These are phyloP conservation scores for Thraustochytrium striatum DNA, from an alignment of 352 stramenopile genomes.

Conservation along the genomic window DNA sequence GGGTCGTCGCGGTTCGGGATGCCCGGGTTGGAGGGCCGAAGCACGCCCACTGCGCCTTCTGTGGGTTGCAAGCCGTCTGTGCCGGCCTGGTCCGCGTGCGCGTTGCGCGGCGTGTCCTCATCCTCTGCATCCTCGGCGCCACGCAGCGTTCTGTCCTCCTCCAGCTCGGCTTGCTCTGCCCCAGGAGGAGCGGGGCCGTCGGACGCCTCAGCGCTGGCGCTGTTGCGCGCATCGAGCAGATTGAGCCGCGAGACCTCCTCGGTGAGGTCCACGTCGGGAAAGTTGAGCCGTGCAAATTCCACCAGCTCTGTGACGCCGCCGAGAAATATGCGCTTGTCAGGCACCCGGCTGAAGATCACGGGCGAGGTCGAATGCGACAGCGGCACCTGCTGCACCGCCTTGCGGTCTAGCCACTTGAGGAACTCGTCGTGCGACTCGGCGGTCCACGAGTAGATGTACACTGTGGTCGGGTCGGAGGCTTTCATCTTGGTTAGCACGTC, in stretches of 20 bases:
- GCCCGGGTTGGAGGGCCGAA: background rate
- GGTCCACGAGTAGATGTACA: slow-evolving; percentile 32
- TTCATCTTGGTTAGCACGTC: background rate
- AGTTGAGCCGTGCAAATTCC: background rate
- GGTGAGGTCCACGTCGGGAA: background rate
- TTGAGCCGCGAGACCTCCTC: background rate
- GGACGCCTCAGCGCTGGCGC: too few species aligned
- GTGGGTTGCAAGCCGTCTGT: background rate
- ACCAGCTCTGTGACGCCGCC: slow-evolving; percentile 11
- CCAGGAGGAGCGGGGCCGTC: too few species aligned
- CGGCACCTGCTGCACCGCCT: slow-evolving; percentile 14
- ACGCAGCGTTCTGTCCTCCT: background rate
- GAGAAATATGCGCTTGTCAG: slow-evolving; percentile 19
- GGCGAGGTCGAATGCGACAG: slow-evolving; percentile 20
- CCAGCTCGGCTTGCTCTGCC: too few species aligned
- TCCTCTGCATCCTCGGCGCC: slow-evolving; percentile 18
- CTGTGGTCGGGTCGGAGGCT: background rate
- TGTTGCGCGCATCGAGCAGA: background rate
- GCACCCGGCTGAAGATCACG: slow-evolving; percentile 20
- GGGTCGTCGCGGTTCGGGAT: background rate
- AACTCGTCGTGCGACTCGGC: slow-evolving; percentile 15
- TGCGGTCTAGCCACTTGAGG: slow-evolving; percentile 11
- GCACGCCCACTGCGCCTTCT: background rate
- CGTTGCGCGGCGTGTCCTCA: background rate
- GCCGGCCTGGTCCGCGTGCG: background rate